Percentiles rank a stretch among this genome's conserved stretches.
These are phyloP conservation scores for Diaporthe aspalathi DNA, from an alignment of 2,329 filamentous ascomycete species.

Conservation along the genomic window DNA sequence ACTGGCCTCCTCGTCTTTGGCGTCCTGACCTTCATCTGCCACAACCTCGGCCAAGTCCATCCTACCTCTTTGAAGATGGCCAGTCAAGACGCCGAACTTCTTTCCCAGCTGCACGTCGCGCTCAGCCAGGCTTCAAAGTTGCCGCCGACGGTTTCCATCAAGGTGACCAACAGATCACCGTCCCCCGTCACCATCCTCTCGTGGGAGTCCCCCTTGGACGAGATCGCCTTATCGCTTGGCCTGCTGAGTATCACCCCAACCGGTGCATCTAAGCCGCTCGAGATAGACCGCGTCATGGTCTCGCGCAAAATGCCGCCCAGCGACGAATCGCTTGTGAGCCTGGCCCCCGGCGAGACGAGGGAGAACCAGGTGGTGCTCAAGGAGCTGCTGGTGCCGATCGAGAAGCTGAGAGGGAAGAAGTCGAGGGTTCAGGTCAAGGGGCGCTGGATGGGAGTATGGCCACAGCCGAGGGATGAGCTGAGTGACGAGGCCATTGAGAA, in stretches of 20 bases:
- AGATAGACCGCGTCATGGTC: constrained; percentile 52
- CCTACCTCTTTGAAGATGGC: constrained; percentile 9
- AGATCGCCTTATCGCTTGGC: constrained; percentile 54
- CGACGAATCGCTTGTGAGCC: constrained; percentile 52
- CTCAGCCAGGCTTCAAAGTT: constrained; percentile 28
- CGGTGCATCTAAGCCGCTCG: constrained; percentile 48
- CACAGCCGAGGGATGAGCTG: constrained; percentile 43
- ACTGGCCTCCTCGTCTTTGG: constrained; percentile 12
- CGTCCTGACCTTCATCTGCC: constrained; percentile 10
- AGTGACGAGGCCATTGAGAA: constrained; percentile 41
- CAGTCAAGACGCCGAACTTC: constrained; percentile 3
- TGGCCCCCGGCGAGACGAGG: constrained; percentile 51
- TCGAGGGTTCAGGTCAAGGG: constrained; percentile 52
- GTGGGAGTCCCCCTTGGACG: constrained; percentile 60
- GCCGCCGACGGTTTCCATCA: constrained; percentile 49
- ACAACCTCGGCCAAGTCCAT: background rate
- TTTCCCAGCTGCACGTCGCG: constrained; percentile 20
- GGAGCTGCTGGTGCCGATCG: constrained; percentile 50
- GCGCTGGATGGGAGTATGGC: constrained; percentile 54
- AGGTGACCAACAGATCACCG: constrained; percentile 54
- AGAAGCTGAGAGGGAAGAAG: constrained; percentile 45
- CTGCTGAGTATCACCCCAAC: constrained; percentile 54
- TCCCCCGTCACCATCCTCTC: constrained; percentile 54
- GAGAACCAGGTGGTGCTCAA: constrained; percentile 52
- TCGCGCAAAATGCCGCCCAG: constrained; percentile 55